These are phyloP conservation scores for Cladophialophora chaetospira DNA, from an alignment of 2,329 filamentous ascomycete species.

Conservation along the genomic window DNA sequence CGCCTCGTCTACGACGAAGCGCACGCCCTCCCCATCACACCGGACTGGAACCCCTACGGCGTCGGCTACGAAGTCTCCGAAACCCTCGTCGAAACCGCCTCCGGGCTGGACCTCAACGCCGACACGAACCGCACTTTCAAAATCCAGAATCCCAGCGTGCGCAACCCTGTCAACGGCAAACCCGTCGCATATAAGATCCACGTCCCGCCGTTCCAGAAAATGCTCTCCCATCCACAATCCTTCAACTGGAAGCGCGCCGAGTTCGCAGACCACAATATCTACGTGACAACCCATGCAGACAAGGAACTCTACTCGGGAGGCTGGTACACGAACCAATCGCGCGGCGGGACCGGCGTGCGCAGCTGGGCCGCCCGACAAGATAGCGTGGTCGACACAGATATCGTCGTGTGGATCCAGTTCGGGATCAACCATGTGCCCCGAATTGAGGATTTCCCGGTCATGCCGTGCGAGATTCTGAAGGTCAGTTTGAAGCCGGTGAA, in stretches of 20 bases:
- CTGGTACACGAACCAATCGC: constrained; percentile 60
- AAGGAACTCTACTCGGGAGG: constrained; percentile 57
- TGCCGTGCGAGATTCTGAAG: constrained; percentile 61
- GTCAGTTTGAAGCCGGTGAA: constrained; percentile 54
- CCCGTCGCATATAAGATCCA: constrained; percentile 60
- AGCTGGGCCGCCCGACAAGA: constrained; percentile 53
- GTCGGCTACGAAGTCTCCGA: constrained; percentile 53
- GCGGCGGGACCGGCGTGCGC: constrained; percentile 56
- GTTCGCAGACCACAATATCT: constrained; percentile 58
- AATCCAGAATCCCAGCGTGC: constrained; percentile 56
- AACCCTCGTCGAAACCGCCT: constrained; percentile 51
- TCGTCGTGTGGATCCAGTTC: constrained; percentile 61
- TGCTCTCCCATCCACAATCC: constrained; percentile 53
- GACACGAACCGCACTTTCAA: constrained; percentile 58
- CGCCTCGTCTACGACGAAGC: constrained; percentile 61
- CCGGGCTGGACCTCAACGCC: constrained; percentile 52
- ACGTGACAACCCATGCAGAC: constrained; percentile 58
- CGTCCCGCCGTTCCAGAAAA: constrained; percentile 59
- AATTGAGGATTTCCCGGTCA: constrained; percentile 68
- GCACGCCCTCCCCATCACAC: constrained; percentile 60
- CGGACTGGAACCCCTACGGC: constrained; percentile 54
- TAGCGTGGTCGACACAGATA: constrained; percentile 49
- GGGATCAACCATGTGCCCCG: constrained; percentile 66
- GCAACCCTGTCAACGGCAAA: constrained; percentile 57
- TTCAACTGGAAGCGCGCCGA: constrained; percentile 55